Base-by-base conservation (phyloP, 1,284 basidiomycete genomes). In the Chalciporus sp. region DNA sequence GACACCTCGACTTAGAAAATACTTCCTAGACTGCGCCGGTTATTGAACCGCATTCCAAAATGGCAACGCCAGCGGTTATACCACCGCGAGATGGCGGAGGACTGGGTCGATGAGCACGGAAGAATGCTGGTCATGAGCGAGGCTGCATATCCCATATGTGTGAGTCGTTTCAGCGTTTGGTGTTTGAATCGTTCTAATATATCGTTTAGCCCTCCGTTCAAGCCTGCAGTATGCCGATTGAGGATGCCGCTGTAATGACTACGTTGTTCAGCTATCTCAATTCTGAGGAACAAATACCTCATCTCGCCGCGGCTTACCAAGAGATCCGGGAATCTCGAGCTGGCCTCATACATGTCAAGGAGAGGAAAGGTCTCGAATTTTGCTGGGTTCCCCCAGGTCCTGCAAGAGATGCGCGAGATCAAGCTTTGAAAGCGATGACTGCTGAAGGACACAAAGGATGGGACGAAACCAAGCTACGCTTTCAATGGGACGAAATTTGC, bases 71-170 rank as follows among this genome's bases (percentile, higher is more conserved):
- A 56, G 46, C 63, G 69, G 45, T 23, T 71, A 42, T 69, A 66
- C 27, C 52, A 70, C 27, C 70, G 60, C 26, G 44, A 60, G 33
- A 57, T 57, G 19, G 62, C 66, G 7, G 72, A 71, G 40, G 66
- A 72, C n/a, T 73, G 69, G 77, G 67, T 61, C 27, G 76, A 76
- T 42, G 58, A 68, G 37, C 52, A 72, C 33, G 63, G 65, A 23
- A 72, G 73, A 41, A 56, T 82, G 42, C 67, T 79, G 33, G 58
- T 81, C 37, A 67, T 82, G 44, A 74, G 80, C 48, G 79, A 81
- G 51, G 71, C 80, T 4, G 78, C 77, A 12, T 80, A 78, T 62
- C 75, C 79, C 1, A 73, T 76, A 61, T 72, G 69, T 52, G 73
- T 72, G 55, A 55, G 52, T 50, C 8, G 14, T 14, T 19, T 43